Evolutionary conservation across 202 grass and related monocot genomes (phyloP).

Genomic region (Zizania palustris): DNA sequence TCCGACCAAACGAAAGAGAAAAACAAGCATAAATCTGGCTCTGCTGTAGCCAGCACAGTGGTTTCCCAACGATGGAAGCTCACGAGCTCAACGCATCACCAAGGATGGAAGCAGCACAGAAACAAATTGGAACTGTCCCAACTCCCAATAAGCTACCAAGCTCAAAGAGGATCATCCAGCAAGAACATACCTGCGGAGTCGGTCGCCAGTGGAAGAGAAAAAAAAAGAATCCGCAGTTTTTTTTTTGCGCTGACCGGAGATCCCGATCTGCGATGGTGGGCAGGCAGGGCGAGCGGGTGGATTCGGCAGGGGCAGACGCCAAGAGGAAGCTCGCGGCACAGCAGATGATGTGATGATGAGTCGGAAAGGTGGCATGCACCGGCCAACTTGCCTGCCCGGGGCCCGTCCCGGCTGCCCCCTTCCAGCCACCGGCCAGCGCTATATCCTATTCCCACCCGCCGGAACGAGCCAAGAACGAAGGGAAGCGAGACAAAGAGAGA

Average conservation of each 20-base stretch:
- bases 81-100: not conserved
- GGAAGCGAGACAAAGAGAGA: not conserved
- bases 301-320: conserved; percentile 41
- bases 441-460: conserved; percentile 21
- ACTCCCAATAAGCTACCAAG: not conserved
- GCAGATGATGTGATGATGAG: conserved; percentile 31
- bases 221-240: too few relatives aligned
- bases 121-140: not conserved
- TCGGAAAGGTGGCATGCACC: conserved; percentile 44
- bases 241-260: conserved; percentile 3
- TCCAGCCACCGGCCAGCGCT: conserved; percentile 6
- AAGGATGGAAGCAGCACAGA: not conserved
- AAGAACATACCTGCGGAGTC: conserved; percentile 30
- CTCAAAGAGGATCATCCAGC: conserved; percentile 15
- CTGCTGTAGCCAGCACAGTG: not conserved
- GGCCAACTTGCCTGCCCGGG: conserved; percentile 18
- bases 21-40: not conserved
- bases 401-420: not conserved
- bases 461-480: conserved; percentile 49
- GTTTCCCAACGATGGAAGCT: not conserved
- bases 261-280: conserved; percentile 45
- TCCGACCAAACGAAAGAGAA: not conserved
- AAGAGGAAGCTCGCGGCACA: conserved; percentile 28
- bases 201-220: too few relatives aligned
- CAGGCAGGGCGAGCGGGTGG: not conserved